Conservation (phyloP, 331 rosid species). For the Pyracantha coccinea region DNA sequence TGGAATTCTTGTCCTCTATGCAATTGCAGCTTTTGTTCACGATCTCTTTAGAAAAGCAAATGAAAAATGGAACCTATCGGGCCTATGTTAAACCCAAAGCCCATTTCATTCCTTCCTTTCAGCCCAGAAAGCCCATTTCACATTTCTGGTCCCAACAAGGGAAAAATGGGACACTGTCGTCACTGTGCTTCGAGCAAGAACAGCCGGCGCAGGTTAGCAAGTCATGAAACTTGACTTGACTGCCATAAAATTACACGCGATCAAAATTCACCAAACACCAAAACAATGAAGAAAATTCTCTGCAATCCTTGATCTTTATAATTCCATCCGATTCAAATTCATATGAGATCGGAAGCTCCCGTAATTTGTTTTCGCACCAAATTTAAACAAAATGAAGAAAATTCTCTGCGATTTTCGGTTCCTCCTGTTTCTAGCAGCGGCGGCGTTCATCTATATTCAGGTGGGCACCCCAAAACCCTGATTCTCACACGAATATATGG, state of each 20-base stretch:
- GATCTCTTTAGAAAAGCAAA: no score
- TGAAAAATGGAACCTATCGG: background rate
- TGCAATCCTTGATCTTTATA: background rate
- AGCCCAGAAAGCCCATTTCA: background rate
- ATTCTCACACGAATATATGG: background rate
- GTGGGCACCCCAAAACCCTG: conserved; percentile 15
- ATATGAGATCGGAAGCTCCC: conserved; percentile 11
- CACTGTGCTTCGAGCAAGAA: background rate
- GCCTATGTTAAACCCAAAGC: background rate
- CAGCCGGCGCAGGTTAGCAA: conserved; percentile 4
- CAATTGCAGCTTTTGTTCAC: no score
- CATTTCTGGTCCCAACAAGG: background rate
- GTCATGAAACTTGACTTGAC: background rate
- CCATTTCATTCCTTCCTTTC: background rate
- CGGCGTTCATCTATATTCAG: conserved; percentile 82
- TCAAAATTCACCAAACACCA: background rate
- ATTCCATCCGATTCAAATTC: background rate
- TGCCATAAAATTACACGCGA: background rate
- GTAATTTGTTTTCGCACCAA: background rate
- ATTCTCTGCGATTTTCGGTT: conserved; percentile 71
- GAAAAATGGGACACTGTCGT: background rate
- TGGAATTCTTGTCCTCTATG: no score
- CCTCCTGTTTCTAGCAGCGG: conserved; percentile 69
- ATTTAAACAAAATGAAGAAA: conserved; percentile 36
- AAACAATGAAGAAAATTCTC: background rate